Evolutionary conservation across 305 asterid genomes (phyloP).

Genomic region (Ilex paraguariensis): DNA sequence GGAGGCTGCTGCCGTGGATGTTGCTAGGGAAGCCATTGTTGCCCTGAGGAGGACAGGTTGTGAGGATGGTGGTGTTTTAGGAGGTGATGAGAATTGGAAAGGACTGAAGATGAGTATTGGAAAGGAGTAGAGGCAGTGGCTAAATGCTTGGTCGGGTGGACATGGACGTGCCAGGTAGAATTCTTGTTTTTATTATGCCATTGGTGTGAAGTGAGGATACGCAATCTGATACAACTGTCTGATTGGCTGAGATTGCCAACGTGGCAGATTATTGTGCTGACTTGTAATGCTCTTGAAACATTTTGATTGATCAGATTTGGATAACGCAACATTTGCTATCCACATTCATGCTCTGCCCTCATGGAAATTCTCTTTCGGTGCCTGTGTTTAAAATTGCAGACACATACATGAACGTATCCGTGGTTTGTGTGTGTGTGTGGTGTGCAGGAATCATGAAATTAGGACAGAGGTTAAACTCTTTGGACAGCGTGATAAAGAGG

Average conservation of each 20-base stretch:
- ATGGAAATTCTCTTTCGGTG: no score
- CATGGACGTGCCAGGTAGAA: slow-evolving; percentile 49
- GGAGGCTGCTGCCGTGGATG: slow-evolving; percentile 46
- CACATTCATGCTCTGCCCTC: no score
- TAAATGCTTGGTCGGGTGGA: slow-evolving; percentile 60
- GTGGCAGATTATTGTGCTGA: slow-evolving; percentile 29
- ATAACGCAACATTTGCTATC: slow-evolving; percentile 23
- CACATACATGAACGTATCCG: no score
- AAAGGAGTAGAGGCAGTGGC: slow-evolving; percentile 14
- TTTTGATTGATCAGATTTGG: slow-evolving; percentile 22
- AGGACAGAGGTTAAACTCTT: no score
- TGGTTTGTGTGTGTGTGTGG: no score
- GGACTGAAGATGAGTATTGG: slow-evolving; percentile 12
- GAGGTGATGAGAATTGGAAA: slow-evolving; percentile 7
- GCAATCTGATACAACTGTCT: slow-evolving; percentile 47
- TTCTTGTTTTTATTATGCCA: slow-evolving; percentile 20
- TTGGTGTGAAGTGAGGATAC: slow-evolving; percentile 28
- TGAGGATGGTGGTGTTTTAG: not conserved
- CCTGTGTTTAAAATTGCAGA: no score
- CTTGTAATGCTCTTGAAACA: slow-evolving; percentile 26
- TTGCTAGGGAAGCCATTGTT: slow-evolving; percentile 67
- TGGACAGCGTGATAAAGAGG: no score
- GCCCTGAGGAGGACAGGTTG: not conserved
- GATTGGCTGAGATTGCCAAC: slow-evolving; percentile 36
- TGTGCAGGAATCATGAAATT: no score